These are phyloP conservation scores for Effrenium voratum DNA, from an alignment of 73 alveolate genomes.

Conservation along the genomic window DNA sequence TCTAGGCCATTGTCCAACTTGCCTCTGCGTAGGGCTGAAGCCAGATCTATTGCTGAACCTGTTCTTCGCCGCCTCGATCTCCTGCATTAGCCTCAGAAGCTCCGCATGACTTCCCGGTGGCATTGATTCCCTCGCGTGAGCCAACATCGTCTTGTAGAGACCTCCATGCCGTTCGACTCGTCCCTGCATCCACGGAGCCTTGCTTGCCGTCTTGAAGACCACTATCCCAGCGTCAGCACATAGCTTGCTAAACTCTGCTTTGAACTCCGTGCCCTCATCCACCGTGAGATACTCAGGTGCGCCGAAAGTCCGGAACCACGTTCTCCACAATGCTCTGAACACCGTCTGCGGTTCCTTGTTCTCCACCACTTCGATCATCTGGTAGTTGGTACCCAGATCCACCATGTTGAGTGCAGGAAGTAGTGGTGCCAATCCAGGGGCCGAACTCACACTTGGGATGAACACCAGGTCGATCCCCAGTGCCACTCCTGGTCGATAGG, in stretches of 20 bases:
- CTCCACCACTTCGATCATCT: neutral
- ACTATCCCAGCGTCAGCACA: neutral
- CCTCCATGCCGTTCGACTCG: slow-evolving; percentile 21
- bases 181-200: neutral
- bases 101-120: neutral
- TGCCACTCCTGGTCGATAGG: neutral
- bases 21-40: slow-evolving; percentile 5
- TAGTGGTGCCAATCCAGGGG: neutral
- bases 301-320: neutral
- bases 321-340: neutral
- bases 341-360: neutral
- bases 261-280: slow-evolving; percentile 18
- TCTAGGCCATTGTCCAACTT: neutral
- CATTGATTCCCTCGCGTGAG: neutral
- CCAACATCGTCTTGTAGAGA: neutral
- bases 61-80: neutral
- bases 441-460: neutral
- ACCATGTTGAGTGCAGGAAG: neutral
- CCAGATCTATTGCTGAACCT: neutral
- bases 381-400: slow-evolving; percentile 9
- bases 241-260: neutral
- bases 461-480: neutral
- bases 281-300: neutral
- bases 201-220: neutral
- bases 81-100: neutral